Conservation (phyloP, 129 eudicot species). For the Cynara cardunculus region DNA sequence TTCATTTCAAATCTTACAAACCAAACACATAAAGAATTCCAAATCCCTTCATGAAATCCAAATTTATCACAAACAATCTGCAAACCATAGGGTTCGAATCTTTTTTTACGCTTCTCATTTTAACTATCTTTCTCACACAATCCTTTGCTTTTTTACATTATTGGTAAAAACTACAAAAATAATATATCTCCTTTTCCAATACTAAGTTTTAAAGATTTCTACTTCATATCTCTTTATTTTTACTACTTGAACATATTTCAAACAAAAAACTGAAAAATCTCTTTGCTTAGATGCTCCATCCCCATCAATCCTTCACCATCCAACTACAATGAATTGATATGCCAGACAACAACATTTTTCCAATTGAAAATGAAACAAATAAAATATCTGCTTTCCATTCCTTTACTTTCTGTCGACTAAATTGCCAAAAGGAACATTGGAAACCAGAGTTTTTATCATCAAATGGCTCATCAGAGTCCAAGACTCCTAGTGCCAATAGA, state of each 20-base stretch:
- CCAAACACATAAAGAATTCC: no score
- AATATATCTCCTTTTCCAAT: no score
- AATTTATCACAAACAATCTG: no score
- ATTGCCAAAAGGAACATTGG: background rate
- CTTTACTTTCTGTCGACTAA: background rate
- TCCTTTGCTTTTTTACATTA: no score
- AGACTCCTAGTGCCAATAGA: conserved; percentile 66
- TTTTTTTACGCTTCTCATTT: no score
- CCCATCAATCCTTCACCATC: conserved; percentile 23
- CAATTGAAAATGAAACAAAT: conserved; percentile 29
- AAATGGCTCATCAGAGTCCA: conserved; percentile 48
- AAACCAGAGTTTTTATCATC: conserved; percentile 12
- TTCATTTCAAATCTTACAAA: no score
- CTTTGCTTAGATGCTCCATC: conserved; percentile 35
- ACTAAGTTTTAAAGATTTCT: no score
- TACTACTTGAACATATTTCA: background rate
- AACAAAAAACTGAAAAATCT: background rate
- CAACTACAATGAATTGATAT: conserved; percentile 3
- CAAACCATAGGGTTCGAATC: no score
- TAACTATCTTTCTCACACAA: no score
- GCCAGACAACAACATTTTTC: conserved; percentile 14
- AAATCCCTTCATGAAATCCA: no score
- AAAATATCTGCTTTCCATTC: conserved; percentile 15
- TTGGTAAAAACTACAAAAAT: no score
- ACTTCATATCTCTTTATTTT: no score